Base-by-base conservation (phyloP, 2,329 filamentous ascomycete genomes). In the Pseudogymnoascus sp. region DNA sequence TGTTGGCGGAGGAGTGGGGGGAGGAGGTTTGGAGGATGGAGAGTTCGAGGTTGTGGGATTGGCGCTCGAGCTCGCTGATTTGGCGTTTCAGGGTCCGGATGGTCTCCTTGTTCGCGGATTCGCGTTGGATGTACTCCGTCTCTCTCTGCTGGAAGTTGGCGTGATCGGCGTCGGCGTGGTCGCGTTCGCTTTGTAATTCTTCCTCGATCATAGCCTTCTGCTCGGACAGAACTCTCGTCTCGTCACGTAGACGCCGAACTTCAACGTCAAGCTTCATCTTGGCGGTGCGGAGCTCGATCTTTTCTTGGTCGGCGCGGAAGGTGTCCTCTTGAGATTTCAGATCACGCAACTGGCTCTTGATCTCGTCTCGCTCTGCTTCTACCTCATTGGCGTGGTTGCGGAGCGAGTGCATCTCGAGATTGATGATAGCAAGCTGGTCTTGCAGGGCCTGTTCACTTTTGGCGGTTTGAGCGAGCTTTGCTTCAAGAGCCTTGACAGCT, bases 191-290 rank as follows among this genome's bases (percentile, higher is more conserved):
- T 62, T 89, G 83, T 2, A 91, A 79, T 31, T 87, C 83, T 66
- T 79, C 80, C 70, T 91, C 87, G 3, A 89, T 75, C 1, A 79
- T 76, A 41, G 82, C 77, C 33, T 84, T 84, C 65, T 86, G 81
- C 63, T 85, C 81, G 11, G 78, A 65, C 38, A 89, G 75, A 1
- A 78, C 72, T 62, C 78, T 80, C 68, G 86, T 87, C 71, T 91
- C 88, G 7, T 89, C 85, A 61, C 79, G 84, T 14, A 90, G 76
- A 11, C 86, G 80, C 43, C 85, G 84, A 14, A 89, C 78, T 69
- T 91, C 88, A 65, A 78, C 82, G 66, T 91, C 88, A 16, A 90
- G 79, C 69, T 86, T 88, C 66, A 86, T 77, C 71, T 87, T 89
- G n/a, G 83, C 77, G 28, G 86, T 85, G 16, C 87, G 84, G 24